A percentile compares a stretch with the other conserved stretches of the same genome.
Evolutionary conservation across 2,329 filamentous ascomycete species (phyloP).

Genomic region (Epichloe festucae): DNA sequence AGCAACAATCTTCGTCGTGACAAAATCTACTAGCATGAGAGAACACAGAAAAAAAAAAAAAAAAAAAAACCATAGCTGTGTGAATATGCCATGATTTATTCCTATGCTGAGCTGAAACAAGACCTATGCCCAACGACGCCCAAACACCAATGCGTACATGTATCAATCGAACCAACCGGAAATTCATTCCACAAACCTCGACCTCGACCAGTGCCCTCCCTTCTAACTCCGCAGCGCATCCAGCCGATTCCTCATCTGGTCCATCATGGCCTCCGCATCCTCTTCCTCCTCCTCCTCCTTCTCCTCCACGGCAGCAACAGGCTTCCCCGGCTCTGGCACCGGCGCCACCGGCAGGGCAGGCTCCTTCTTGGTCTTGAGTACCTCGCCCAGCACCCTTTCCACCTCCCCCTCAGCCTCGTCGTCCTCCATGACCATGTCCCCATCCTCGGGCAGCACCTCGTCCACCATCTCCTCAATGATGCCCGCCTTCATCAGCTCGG

Average conservation of each 20-base stretch:
- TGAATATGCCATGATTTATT: not conserved
- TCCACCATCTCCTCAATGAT: constrained; percentile 97
- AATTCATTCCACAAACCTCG: not conserved
- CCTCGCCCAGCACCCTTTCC: constrained; percentile 83
- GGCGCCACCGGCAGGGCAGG: constrained; percentile 41
- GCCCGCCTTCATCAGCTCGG: constrained; percentile 84
- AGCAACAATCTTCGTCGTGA: too few species aligned
- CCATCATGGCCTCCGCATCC: constrained; percentile 78
- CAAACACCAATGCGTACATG: not conserved
- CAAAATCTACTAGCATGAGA: too few species aligned
- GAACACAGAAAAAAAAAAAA: not conserved
- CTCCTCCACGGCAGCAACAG: constrained; percentile 35
- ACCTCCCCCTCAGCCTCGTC: constrained; percentile 69
- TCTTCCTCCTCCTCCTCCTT: constrained; percentile 42
- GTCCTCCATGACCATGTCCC: constrained; percentile 60
- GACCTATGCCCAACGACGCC: not conserved
- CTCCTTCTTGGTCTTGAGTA: constrained; percentile 70
- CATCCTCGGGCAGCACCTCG: constrained; percentile 67
- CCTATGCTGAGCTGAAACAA: not conserved
- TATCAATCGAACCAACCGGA: not conserved
- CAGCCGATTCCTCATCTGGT: constrained; percentile 83
- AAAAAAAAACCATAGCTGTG: not conserved
- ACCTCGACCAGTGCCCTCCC: not conserved
- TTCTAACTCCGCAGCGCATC: constrained; percentile 76
- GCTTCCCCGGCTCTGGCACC: constrained; percentile 33